These are phyloP conservation scores for Brassica incana DNA, from an alignment of 345 rosid species.

Conservation along the genomic window DNA sequence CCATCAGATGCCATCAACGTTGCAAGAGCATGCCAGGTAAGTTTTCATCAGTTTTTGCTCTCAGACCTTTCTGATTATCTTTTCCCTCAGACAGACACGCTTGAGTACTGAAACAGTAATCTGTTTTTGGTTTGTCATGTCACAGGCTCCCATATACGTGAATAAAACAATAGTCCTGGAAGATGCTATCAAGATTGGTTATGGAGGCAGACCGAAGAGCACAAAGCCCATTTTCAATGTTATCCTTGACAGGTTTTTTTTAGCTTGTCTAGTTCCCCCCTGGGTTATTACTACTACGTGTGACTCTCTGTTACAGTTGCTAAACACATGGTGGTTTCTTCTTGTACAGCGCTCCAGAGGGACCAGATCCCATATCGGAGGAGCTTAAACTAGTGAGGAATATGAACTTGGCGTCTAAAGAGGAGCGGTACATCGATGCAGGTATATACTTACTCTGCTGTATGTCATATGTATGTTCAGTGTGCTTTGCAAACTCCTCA, in stretches of 20 bases:
- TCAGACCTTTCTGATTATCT: background rate
- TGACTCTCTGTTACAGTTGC: conserved; percentile 20
- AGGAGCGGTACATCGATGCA: conserved; percentile 87
- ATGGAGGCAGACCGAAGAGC: conserved; percentile 57
- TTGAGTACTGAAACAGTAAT: background rate
- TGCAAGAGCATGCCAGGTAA: conserved; percentile 51
- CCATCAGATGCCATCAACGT: conserved; percentile 93
- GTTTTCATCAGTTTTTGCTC: background rate
- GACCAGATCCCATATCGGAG: conserved; percentile 66
- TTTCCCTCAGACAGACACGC: background rate
- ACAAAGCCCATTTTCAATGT: conserved; percentile 67
- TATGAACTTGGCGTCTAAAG: conserved; percentile 71
- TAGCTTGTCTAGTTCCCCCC: conserved; percentile 13
- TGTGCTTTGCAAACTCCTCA: background rate
- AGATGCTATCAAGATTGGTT: conserved; percentile 77
- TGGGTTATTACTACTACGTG: background rate
- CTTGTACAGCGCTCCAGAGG: conserved; percentile 70
- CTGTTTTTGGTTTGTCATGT: conserved; percentile 7
- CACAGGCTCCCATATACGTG: conserved; percentile 88
- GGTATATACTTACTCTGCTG: conserved; percentile 45
- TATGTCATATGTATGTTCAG: background rate
- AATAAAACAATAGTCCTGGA: conserved; percentile 69
- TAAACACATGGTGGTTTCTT: conserved; percentile 32
- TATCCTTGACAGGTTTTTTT: conserved; percentile 67
- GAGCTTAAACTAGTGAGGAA: conserved; percentile 68